Evolutionary conservation across 2,329 filamentous ascomycete species (phyloP).

Genomic region (Bipolaris gigantea): DNA sequence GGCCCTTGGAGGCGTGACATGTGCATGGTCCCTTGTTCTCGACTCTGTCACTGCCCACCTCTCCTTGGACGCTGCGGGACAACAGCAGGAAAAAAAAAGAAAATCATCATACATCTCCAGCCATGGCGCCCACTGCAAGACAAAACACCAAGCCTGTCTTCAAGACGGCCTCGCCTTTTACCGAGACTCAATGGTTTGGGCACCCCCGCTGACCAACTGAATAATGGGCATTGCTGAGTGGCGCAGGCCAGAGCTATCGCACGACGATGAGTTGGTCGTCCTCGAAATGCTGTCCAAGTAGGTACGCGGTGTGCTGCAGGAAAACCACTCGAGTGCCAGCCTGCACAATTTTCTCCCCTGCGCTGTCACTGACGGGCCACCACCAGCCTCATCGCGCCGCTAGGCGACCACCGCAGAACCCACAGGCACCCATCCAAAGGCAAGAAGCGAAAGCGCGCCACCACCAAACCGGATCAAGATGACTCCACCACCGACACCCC

Average conservation of each 20-base stretch:
- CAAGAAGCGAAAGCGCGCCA: conserved; percentile 50
- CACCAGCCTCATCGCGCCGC: conserved; percentile 62
- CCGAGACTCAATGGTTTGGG: conserved; percentile 61
- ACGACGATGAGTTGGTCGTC: conserved; percentile 64
- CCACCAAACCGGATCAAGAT: conserved; percentile 2
- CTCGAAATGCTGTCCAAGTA: conserved; percentile 70
- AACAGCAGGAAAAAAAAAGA: background rate
- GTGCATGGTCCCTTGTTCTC: background rate
- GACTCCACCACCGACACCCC: conserved; percentile 6
- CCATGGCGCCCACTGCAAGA: conserved; percentile 31
- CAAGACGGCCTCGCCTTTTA: conserved; percentile 68
- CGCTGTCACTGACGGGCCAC: background rate
- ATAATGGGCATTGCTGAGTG: conserved; percentile 7
- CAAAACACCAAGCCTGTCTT: conserved; percentile 57
- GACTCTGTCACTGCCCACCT: background rate
- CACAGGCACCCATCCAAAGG: conserved; percentile 63
- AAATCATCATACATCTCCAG: background rate
- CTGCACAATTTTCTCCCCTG: background rate
- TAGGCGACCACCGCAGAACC: conserved; percentile 63
- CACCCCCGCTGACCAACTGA: background rate
- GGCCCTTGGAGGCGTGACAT: background rate
- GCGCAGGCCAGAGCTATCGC: conserved; percentile 62
- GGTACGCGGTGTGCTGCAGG: conserved; percentile 23
- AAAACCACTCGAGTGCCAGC: background rate
- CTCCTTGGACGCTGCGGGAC: background rate